Conservation (phyloP, 2,329 filamentous ascomycete species). For the Botrytis hyacinthi region DNA sequence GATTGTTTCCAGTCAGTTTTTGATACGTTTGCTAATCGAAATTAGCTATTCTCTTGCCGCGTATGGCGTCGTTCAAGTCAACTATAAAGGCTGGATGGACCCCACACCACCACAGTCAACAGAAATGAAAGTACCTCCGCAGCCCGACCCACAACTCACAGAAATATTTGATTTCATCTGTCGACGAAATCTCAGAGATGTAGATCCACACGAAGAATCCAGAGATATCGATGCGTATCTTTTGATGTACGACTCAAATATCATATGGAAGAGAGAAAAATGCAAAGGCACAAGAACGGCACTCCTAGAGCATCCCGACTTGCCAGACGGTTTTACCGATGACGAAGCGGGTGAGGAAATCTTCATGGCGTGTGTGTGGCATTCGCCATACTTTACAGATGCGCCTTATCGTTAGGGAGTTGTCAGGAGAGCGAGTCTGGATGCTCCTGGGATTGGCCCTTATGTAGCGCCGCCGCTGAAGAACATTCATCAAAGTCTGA, state of each 20-base stretch:
- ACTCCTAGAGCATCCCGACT: background rate
- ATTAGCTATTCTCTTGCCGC: background rate
- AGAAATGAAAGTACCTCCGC: background rate
- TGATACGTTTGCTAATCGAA: background rate
- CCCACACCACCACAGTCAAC: background rate
- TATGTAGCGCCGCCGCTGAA: background rate
- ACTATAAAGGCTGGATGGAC: background rate
- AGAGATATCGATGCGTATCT: background rate
- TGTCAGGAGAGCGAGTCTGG: background rate
- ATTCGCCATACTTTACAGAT: background rate
- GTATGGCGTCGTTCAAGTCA: background rate
- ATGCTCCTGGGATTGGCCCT: background rate
- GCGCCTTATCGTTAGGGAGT: background rate
- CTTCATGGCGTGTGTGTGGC: background rate
- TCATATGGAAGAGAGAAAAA: background rate
- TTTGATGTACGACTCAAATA: background rate
- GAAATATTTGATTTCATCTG: constrained; percentile 2
- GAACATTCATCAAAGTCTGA: background rate
- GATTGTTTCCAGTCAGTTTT: background rate
- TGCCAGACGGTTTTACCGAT: background rate
- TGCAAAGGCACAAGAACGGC: too few species aligned
- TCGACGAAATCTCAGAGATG: background rate
- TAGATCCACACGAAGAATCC: background rate
- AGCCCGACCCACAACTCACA: background rate
- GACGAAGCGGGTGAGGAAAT: background rate